A percentile compares a stretch with the other conserved stretches of the same genome.
Evolutionary conservation across 306 rosid species (phyloP).

Genomic region (Trifolium pratense): DNA sequence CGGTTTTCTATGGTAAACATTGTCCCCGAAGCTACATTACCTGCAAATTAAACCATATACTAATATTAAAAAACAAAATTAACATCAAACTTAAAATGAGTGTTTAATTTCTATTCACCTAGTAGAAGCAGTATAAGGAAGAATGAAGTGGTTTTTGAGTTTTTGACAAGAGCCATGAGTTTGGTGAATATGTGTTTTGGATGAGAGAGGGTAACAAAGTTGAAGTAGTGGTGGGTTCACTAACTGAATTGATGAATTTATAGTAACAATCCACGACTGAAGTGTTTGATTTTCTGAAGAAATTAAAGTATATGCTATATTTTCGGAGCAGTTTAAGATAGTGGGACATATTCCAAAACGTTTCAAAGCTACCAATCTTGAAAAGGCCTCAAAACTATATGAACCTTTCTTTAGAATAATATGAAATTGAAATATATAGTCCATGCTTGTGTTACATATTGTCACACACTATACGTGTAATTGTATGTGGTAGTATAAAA

Average conservation of each 20-base stretch:
- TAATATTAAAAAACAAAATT: neutral
- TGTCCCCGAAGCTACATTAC: conserved; percentile 51
- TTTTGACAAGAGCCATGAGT: conserved; percentile 41
- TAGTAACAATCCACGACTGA: neutral
- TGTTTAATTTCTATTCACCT: conserved; percentile 43
- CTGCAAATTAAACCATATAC: conserved; percentile 41
- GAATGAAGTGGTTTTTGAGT: conserved; percentile 33
- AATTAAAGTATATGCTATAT: conserved; percentile 32
- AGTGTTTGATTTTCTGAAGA: neutral
- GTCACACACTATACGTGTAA: neutral
- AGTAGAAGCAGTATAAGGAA: conserved; percentile 37
- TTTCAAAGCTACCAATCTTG: conserved; percentile 23
- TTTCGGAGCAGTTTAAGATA: conserved; percentile 47
- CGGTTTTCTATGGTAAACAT: conserved; percentile 63
- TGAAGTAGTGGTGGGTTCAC: neutral
- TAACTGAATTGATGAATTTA: conserved; percentile 9
- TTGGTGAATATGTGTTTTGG: conserved; percentile 1
- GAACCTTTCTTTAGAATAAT: neutral
- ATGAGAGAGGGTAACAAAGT: neutral
- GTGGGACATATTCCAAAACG: conserved; percentile 26
- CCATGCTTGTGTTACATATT: neutral
- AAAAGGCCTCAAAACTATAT: conserved; percentile 12
- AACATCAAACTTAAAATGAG: neutral
- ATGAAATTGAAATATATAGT: neutral
- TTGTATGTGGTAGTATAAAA: neutral